phyloP scores from a whole-genome alignment of 108 stramenopile genomes.

The Thalassiosira profunda region DNA sequence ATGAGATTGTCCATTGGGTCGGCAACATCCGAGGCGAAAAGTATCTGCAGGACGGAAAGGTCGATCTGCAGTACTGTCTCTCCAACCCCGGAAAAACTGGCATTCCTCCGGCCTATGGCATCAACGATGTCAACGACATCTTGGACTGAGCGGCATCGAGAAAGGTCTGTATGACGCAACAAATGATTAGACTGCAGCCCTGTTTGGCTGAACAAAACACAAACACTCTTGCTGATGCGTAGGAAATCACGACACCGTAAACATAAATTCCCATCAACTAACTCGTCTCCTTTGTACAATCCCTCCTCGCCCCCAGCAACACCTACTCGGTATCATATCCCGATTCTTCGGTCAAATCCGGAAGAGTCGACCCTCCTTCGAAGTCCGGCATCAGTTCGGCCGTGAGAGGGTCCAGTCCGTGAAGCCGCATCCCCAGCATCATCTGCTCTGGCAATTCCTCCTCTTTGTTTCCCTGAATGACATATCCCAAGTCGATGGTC shows the following conservation, averaged over 20 bases:
- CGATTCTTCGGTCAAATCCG: conserved; percentile 3
- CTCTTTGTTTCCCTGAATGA: conserved; percentile 68
- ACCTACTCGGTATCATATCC: conserved; percentile 10
- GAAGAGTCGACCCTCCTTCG: conserved; percentile 14
- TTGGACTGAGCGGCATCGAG: conserved; percentile 40
- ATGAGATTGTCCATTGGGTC: conserved; percentile 57
- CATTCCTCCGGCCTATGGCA: conserved; percentile 52
- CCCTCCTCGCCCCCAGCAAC: no score
- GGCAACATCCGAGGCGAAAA: conserved; percentile 39
- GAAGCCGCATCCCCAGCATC: conserved; percentile 78
- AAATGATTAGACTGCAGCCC: neutral
- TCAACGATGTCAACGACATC: conserved; percentile 28
- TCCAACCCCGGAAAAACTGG: conserved; percentile 11
- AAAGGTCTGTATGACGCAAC: no score
- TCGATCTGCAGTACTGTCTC: conserved; percentile 43
- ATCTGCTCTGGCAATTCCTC: conserved; percentile 91
- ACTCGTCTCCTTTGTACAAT: no score
- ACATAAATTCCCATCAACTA: no score
- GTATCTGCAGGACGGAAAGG: conserved; percentile 46
- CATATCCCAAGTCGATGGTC: conserved; percentile 87
- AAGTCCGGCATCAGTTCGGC: conserved; percentile 64
- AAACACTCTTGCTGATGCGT: no score
- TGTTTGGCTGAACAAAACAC: neutral
- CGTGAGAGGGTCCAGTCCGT: conserved; percentile 86
- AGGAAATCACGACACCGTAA: no score